A percentile compares a stretch with the other conserved stretches of the same genome.
Conservation (phyloP, 164 flowering plant species). For the Annona squamosa region DNA sequence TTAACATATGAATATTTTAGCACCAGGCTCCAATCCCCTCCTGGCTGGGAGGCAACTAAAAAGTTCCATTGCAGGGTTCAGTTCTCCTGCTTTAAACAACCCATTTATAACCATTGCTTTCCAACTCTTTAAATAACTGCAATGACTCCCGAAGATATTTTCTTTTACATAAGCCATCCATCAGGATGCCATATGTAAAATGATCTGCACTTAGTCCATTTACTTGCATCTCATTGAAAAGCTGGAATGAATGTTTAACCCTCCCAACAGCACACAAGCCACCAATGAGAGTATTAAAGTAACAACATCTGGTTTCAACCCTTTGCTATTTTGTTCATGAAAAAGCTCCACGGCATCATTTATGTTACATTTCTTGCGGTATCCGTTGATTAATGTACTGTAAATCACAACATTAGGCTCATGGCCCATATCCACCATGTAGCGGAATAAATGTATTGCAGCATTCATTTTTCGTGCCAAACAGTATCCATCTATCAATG, state of each 20-base stretch:
- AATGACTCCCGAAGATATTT: slow-evolving; percentile 29
- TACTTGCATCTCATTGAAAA: slow-evolving; percentile 34
- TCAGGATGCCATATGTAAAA: slow-evolving; percentile 23
- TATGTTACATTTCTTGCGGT: not conserved
- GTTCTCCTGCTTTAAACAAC: slow-evolving; percentile 18
- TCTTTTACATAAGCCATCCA: slow-evolving; percentile 49
- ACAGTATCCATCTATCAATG: slow-evolving; percentile 1
- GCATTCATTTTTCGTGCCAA: not conserved
- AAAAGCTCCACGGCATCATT: slow-evolving; percentile 7
- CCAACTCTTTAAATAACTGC: slow-evolving; percentile 23
- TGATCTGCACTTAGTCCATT: slow-evolving; percentile 16
- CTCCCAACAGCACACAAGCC: slow-evolving; percentile 34
- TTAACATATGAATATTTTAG: not conserved
- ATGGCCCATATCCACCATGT: not conserved
- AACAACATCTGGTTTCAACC: slow-evolving; percentile 28
- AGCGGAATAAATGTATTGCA: not conserved
- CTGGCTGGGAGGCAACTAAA: slow-evolving; percentile 16
- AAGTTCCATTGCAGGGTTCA: slow-evolving; percentile 32
- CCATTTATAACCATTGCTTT: slow-evolving; percentile 30
- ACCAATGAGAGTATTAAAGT: slow-evolving; percentile 34
- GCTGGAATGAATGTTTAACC: slow-evolving; percentile 26
- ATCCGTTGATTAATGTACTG: not conserved
- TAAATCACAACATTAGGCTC: not conserved
- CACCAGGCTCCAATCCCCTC: slow-evolving; percentile 1
- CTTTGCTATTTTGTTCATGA: slow-evolving; percentile 1